These are phyloP conservation scores for Salisapilia sapeloensis DNA, from an alignment of 352 stramenopile genomes.

Conservation along the genomic window DNA sequence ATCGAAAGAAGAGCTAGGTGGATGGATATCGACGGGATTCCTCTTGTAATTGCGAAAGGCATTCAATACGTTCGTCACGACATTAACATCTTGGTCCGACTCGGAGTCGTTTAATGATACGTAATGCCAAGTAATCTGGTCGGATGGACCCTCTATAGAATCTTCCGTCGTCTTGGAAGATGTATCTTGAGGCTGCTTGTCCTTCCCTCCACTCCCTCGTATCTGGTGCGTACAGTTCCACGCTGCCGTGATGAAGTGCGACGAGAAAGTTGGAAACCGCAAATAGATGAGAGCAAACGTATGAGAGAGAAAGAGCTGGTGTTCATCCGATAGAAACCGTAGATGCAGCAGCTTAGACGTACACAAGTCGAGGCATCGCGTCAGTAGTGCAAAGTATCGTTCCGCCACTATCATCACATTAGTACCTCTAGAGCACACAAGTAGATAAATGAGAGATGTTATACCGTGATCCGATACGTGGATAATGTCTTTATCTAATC, in stretches of 20 bases:
- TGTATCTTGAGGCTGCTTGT: too few species aligned
- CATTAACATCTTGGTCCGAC: too few species aligned
- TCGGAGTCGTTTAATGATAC: too few species aligned
- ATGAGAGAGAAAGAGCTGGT: slow-evolving; percentile 55
- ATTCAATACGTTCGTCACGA: too few species aligned
- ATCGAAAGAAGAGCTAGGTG: too few species aligned
- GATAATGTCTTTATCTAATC: slow-evolving; percentile 33
- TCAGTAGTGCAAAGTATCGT: slow-evolving; percentile 40
- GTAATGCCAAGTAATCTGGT: too few species aligned
- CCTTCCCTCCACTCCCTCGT: too few species aligned
- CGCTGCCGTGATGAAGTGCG: slow-evolving; percentile 29
- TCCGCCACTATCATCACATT: slow-evolving; percentile 17
- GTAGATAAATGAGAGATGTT: not conserved
- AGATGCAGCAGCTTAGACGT: slow-evolving; percentile 43
- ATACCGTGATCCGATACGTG: slow-evolving; percentile 21
- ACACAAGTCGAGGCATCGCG: slow-evolving; percentile 37
- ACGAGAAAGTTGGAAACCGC: slow-evolving; percentile 30
- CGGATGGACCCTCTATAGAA: too few species aligned
- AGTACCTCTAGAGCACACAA: not conserved
- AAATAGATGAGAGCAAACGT: slow-evolving; percentile 52
- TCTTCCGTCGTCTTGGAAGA: too few species aligned
- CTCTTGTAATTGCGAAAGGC: too few species aligned
- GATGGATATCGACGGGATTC: too few species aligned
- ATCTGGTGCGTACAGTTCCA: slow-evolving; percentile 31
- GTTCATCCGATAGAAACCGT: slow-evolving; percentile 48